Evolutionary conservation across 306 rosid species (phyloP), one percentile per base, ranked within the genome.

Genomic region (Vigna angularis): DNA sequence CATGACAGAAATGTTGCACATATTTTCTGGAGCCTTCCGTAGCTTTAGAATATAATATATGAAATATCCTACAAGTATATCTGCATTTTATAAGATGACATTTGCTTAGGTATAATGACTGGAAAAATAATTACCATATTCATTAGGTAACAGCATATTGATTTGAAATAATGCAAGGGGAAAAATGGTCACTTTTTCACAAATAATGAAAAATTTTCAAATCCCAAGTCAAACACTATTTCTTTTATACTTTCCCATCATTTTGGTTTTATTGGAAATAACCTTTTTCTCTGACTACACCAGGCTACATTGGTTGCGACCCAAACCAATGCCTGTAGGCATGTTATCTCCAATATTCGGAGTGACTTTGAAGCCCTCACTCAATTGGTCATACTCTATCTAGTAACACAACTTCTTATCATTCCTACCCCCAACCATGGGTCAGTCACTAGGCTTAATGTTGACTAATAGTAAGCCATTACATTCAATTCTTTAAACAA

Each of bases 21-120:
- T 72, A 12, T 89, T 84, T 75, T 91, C 90, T 16, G 98, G 99
- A 68, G 91, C 98, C 75, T 89, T 91, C 51, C 91, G 97, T 70
- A 82, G 87, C 93, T 85, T 91, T 85, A 91, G 84, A 73, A 95
- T 88, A 18, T 85, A 72, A 65, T 87, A 82, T 74, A 95, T 95
- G 64, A 91, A 90, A 74, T 83, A 90, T 15, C 97, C 98, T 77
- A 88, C 99, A 64, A 95, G 94, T 80, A 95, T 66, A 91, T 95
- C 99, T 95, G 91, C 85, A 81, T 28, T 55, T 64, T 61, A 59
- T 53, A 36, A 28, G 38, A 79, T 11, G 59, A 20, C 61, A 59
- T 32, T 16, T 80, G 53, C 42, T 76, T 66, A 84, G 58, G 24
- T 18, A 40, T 50, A 51, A 34, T 26, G 53, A 47, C 28, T 47